These are phyloP conservation scores for Cercospora beticola DNA, from an alignment of 2,329 filamentous ascomycete genomes.

Conservation along the genomic window DNA sequence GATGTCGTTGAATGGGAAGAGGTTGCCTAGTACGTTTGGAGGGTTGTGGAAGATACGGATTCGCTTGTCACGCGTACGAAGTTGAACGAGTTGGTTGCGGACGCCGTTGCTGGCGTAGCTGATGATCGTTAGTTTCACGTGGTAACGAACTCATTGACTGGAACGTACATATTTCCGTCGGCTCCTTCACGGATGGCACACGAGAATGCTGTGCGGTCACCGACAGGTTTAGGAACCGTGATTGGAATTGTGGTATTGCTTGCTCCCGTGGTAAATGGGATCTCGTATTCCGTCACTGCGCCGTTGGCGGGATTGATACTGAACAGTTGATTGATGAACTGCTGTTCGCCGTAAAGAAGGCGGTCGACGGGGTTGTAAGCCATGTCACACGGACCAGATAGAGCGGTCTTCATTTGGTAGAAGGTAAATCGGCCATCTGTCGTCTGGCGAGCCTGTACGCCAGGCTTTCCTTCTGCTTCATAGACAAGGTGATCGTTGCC, in stretches of 20 bases:
- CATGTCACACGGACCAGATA: slow-evolving; percentile 23
- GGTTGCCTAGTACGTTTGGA: slow-evolving; percentile 21
- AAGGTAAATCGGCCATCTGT: slow-evolving; percentile 18
- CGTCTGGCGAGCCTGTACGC: slow-evolving; percentile 1
- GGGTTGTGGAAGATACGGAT: slow-evolving; percentile 24
- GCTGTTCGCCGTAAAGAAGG: slow-evolving; percentile 16
- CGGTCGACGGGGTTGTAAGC: slow-evolving; percentile 18
- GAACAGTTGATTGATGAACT: slow-evolving; percentile 21
- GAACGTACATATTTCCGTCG: slow-evolving; percentile 27
- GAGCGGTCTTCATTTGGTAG: slow-evolving; percentile 16
- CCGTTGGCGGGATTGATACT: slow-evolving; percentile 17
- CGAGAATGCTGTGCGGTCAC: slow-evolving; percentile 17
- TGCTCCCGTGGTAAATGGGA: slow-evolving; percentile 17
- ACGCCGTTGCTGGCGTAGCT: slow-evolving; percentile 22
- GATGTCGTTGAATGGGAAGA: slow-evolving; percentile 28
- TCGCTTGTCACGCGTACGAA: slow-evolving; percentile 13
- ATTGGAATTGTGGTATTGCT: slow-evolving; percentile 7
- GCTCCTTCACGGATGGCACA: slow-evolving; percentile 21
- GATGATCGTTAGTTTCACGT: background rate
- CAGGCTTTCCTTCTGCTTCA: slow-evolving; percentile 1
- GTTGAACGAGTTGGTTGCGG: slow-evolving; percentile 27
- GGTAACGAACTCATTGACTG: fast-evolving
- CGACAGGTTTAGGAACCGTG: background rate
- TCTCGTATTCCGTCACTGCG: slow-evolving; percentile 17
- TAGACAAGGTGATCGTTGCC: background rate